Evolutionary conservation across 192 early-diverging fungal genomes (phyloP).

Genomic region (Thamnidium elegans): DNA sequence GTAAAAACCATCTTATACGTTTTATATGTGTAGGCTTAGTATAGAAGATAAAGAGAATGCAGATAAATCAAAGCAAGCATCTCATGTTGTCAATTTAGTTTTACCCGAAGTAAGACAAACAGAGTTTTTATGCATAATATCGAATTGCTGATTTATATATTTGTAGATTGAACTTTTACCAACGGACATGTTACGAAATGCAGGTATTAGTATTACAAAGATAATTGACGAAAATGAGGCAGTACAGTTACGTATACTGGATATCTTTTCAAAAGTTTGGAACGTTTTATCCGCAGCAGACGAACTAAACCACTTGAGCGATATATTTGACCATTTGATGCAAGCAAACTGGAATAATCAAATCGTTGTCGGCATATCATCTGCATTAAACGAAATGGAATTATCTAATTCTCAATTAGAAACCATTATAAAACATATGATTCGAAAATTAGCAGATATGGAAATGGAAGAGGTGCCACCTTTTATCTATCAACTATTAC

Average conservation of each 20-base stretch:
- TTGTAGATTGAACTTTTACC: constrained; percentile 22
- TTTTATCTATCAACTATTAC: constrained; percentile 64
- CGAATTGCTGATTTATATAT: background rate
- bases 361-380: constrained; percentile 16
- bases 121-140: background rate
- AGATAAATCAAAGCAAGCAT: constrained; percentile 7
- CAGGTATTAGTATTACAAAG: constrained; percentile 1
- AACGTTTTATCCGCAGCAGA: constrained; percentile 20
- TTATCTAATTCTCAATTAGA: constrained; percentile 18
- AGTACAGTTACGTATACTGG: constrained; percentile 23
- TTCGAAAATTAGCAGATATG: constrained; percentile 45
- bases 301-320: background rate
- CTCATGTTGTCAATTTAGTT: constrained; percentile 18
- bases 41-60: too few relatives aligned
- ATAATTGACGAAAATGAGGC: constrained; percentile 11
- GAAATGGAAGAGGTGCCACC: constrained; percentile 59
- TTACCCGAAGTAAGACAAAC: constrained; percentile 22
- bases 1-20: background rate
- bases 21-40: background rate
- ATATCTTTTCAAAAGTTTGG: constrained; percentile 27
- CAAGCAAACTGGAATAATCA: constrained; percentile 23
- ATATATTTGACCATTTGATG: constrained; percentile 14
- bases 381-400: constrained; percentile 32
- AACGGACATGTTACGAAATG: background rate
- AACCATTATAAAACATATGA: constrained; percentile 1